phyloP scores from a whole-genome alignment of 371 early-diverging fungal species.

The Mucor plumbeus region DNA sequence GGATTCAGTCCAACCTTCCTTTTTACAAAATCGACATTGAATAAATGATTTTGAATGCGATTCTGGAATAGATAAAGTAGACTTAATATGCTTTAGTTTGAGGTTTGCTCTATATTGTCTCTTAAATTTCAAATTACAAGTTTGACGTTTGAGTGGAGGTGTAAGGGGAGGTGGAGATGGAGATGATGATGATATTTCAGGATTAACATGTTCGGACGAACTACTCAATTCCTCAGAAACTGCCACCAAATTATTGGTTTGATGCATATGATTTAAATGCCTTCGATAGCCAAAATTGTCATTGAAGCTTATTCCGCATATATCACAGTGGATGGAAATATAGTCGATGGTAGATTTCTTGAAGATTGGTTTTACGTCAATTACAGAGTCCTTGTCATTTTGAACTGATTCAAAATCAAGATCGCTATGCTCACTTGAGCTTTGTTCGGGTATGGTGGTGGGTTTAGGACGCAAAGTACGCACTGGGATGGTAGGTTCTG shows the following conservation, averaged over 20 bases:
- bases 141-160: neutral
- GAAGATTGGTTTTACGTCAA: too few relatives aligned
- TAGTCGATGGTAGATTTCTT: too few relatives aligned
- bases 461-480: too few relatives aligned
- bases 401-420: too few relatives aligned
- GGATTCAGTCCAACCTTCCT: neutral
- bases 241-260: neutral
- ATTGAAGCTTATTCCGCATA: neutral
- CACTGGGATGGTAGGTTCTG: too few relatives aligned
- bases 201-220: neutral
- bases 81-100: neutral
- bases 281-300: constrained; percentile 4
- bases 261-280: neutral
- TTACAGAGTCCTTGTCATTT: too few relatives aligned
- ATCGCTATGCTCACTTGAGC: too few relatives aligned
- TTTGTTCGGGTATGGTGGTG: too few relatives aligned
- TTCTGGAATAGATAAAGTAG: neutral
- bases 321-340: neutral
- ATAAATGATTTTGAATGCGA: neutral
- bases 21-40: neutral
- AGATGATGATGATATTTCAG: neutral
- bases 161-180: too few relatives aligned
- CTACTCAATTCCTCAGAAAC: too few relatives aligned
- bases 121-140: neutral
- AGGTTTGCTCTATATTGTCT: neutral